Conservation (phyloP, 495 filamentous ascomycete species). For the Aspergillus diversus region DNA sequence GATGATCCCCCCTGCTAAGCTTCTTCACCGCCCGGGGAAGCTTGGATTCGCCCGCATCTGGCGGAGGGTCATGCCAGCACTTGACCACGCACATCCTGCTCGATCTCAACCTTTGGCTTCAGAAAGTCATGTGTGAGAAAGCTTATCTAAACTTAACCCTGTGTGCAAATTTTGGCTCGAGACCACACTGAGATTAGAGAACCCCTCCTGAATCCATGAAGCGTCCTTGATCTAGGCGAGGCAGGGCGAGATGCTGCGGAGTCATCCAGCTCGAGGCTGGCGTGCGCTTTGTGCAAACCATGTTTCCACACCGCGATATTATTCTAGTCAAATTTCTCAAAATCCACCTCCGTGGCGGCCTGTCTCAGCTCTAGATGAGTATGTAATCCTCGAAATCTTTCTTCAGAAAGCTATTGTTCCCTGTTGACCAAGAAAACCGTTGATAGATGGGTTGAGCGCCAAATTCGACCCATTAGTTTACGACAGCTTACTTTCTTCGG, state of each 20-base stretch:
- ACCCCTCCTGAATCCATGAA: constrained; percentile 18
- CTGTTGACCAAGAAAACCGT: not conserved
- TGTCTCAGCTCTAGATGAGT: constrained; percentile 86
- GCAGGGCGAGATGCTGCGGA: constrained; percentile 41
- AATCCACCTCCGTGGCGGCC: constrained; percentile 73
- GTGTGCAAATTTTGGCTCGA: constrained; percentile 13
- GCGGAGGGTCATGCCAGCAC: constrained; percentile 14
- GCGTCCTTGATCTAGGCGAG: constrained; percentile 24
- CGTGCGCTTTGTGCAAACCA: constrained; percentile 26
- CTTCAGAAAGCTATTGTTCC: constrained; percentile 17
- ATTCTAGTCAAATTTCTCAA: constrained; percentile 33
- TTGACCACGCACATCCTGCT: not conserved
- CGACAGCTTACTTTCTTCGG: constrained; percentile 94
- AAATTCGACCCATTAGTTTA: constrained; percentile 84
- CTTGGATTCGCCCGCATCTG: constrained; percentile 8
- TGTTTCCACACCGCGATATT: constrained; percentile 28
- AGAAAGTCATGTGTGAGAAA: constrained; percentile 25
- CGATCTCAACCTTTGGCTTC: not conserved
- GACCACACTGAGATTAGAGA: constrained; percentile 4
- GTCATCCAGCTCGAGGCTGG: constrained; percentile 41
- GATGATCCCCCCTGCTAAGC: not conserved
- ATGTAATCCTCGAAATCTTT: constrained; percentile 35
- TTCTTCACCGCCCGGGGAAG: constrained; percentile 19
- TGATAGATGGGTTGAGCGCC: constrained; percentile 79
- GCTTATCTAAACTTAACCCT: constrained; percentile 15